phyloP scores from a whole-genome alignment of 495 filamentous ascomycete genomes.

The Bombardia bombarda region DNA sequence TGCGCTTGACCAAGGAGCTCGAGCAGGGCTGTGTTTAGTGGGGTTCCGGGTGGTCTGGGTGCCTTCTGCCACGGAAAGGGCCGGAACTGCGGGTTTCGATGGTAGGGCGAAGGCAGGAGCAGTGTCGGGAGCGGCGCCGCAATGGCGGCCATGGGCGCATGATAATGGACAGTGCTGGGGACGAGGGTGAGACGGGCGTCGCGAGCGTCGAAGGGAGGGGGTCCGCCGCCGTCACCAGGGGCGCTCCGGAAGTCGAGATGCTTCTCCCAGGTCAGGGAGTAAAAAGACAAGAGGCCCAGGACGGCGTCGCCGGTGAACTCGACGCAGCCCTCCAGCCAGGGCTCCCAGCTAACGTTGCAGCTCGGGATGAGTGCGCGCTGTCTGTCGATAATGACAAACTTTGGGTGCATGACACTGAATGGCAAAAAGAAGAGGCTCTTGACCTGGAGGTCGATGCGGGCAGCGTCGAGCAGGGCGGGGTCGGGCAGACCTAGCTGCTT shows the following conservation, averaged over 20 bases:
- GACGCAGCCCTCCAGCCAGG: conserved; percentile 66
- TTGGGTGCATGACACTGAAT: conserved; percentile 71
- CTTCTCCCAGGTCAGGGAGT: conserved; percentile 47
- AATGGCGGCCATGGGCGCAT: background rate
- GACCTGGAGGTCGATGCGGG: conserved; percentile 52
- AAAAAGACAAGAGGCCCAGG: conserved; percentile 49
- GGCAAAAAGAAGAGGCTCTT: conserved; percentile 67
- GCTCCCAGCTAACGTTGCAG: conserved; percentile 70
- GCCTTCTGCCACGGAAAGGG: conserved; percentile 34
- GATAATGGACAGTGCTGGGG: conserved; percentile 11
- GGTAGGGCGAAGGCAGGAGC: conserved; percentile 62
- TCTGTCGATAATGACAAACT: conserved; percentile 65
- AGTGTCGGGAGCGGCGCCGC: conserved; percentile 33
- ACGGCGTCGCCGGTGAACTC: conserved; percentile 50
- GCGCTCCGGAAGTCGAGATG: conserved; percentile 3
- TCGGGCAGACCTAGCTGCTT: conserved; percentile 51
- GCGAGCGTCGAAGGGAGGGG: conserved; percentile 1
- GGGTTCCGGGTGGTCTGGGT: conserved; percentile 49
- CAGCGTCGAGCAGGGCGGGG: conserved; percentile 35
- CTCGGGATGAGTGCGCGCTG: conserved; percentile 52
- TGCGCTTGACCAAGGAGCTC: conserved; percentile 43
- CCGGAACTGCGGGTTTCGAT: conserved; percentile 49
- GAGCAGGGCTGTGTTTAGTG: conserved; percentile 57
- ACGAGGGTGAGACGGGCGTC: conserved; percentile 4
- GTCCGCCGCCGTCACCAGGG: background rate